Base-by-base conservation (phyloP, 164 flowering plant species). In the Sextonia rubra region DNA sequence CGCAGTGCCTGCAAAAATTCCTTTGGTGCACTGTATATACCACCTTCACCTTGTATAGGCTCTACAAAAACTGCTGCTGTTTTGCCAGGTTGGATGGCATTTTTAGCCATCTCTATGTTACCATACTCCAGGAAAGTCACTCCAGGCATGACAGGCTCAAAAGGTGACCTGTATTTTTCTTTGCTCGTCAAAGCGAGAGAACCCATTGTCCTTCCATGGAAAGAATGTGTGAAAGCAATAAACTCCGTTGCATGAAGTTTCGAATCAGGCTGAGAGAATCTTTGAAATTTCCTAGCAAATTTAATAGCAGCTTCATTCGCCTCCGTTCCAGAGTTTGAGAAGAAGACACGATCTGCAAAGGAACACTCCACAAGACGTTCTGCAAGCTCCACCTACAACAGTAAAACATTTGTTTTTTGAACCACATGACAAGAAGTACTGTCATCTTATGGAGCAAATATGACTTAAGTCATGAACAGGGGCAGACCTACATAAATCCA, bases 231-330 rank as follows among this genome's bases (percentile, higher is more conserved):
- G 74, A 91, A 95, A 32, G 97, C 67, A 66, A 95, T 83, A 78
- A 95, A 95, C 60, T 88, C 90, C 3, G 82, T 76, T 0, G 94
- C 87, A 22, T 92, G 91, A 56, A 84, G 75, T 67, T 83, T 79
- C 4, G 47, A 80, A 74, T 88, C 83, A 58, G 94, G 87, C 49
- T 79, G 75, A 17, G 82, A 69, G 70, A 71, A 71, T 78, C 93
- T 77, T 64, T 95, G 98, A 76, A 84, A 91, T 75, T 93, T 93
- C 64, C 98, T 85, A 2, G 99, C 79, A 82, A 95, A 95, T 74
- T 95, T 95, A 64, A 93, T 93, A 60, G 99, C 98, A 64, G 99
- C 98, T 81, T 95, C 99, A 81, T 91, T 95, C 78, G 98, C 98
- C 83, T 95, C 99, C 0, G 99, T 90, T 69, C 98, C 98, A 71